phyloP scores from a whole-genome alignment of 2,329 filamentous ascomycete species.

The Sclerotinia nivalis region DNA sequence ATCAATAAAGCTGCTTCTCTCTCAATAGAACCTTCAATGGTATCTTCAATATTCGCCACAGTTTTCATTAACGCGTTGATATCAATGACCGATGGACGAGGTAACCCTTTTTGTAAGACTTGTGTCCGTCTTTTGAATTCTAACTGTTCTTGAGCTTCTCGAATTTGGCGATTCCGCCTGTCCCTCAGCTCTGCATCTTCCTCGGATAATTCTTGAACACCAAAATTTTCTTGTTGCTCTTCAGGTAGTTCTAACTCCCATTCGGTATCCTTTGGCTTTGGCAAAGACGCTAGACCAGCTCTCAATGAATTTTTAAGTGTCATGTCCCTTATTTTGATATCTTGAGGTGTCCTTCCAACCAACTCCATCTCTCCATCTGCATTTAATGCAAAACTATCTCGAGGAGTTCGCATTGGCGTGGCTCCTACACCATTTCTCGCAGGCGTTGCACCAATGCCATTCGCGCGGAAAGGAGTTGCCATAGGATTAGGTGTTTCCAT shows the following conservation, averaged over 20 bases:
- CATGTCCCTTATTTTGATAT: conserved; percentile 70
- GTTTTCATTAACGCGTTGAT: conserved; percentile 65
- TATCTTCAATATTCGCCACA: conserved; percentile 61
- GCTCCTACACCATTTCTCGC: conserved; percentile 63
- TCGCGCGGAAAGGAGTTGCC: conserved; percentile 77
- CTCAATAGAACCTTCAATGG: conserved; percentile 69
- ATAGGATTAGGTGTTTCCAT: conserved; percentile 94
- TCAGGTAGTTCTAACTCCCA: conserved; percentile 94
- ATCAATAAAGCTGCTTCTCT: conserved; percentile 78
- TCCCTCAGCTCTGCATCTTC: conserved; percentile 73
- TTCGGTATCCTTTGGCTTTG: conserved; percentile 88
- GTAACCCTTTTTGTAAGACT: conserved; percentile 83
- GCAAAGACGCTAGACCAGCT: conserved; percentile 75
- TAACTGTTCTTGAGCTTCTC: conserved; percentile 65
- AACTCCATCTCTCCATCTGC: conserved; percentile 64
- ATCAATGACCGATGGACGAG: conserved; percentile 74
- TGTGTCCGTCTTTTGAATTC: conserved; percentile 85
- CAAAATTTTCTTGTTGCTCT: conserved; percentile 64
- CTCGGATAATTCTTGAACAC: conserved; percentile 54
- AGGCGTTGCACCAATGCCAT: conserved; percentile 68
- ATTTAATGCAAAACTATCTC: conserved; percentile 86
- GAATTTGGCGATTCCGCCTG: conserved; percentile 70
- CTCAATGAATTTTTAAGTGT: conserved; percentile 68
- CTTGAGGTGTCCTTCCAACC: conserved; percentile 72
- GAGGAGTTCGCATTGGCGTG: conserved; percentile 83